Base-by-base conservation (phyloP, 352 stramenopile species). In the Phytopythium chamaehyphon region DNA sequence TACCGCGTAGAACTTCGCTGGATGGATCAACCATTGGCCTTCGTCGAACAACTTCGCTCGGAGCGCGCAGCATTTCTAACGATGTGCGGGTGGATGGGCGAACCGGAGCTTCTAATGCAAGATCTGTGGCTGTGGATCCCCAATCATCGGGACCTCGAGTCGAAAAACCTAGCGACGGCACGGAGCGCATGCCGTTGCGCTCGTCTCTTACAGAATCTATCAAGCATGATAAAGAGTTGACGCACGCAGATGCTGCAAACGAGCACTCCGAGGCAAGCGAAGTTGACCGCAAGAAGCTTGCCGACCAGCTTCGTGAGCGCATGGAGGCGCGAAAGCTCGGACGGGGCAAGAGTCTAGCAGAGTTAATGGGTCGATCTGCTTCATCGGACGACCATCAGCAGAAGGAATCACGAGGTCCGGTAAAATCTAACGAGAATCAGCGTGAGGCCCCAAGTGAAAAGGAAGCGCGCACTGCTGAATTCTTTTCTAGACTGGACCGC, bases 401-500 rank as follows among this genome's bases (percentile, higher is more conserved):
- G 11, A 18, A 14, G 9, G 9, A 10, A 9, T 9, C 28, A 9
- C 28, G 28, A 33, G 28, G 28, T 10, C 28, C 9, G 28, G 28
- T 9, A 33, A 33, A 33, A 10, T 5, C 28, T 33, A 9, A 33
- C 28, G 5, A 33, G 9, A 33, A 33, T 5, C 9, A 5, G 5
- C 28, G 28, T 33, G 28, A 33, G 28, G 28, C 28, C 5, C 28
- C 53, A 35, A 40, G 39, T 37, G 71, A 80, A n/a, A 83, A 83
- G 24, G 60, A 80, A 15, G 57, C 63, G 37, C 75, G 76, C 49
- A 71, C 60, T 16, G 64, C 69, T 1, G 71, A 77, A 28, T 86
- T 71, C 56, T 93, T 76, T 48, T 66, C 57, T 2, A 83, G 76
- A 15, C 52, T 88, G 6, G 61, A 90, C 28, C 71, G 73, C 19